A percentile compares a stretch with the other conserved stretches of the same genome.
These are phyloP conservation scores for Plasmodium blacklocki DNA, from an alignment of 169 alveolate genomes.

Conservation along the genomic window DNA sequence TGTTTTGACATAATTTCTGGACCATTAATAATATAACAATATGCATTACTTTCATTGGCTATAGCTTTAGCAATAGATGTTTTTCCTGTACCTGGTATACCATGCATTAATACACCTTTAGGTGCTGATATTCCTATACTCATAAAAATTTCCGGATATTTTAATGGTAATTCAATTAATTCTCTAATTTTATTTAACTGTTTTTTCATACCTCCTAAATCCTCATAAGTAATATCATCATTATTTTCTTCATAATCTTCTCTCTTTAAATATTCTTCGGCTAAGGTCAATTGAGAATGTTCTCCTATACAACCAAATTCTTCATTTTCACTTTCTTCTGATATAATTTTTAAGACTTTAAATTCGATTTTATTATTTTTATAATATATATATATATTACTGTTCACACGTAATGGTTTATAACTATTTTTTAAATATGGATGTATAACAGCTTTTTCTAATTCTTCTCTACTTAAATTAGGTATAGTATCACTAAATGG, in stretches of 20 bases:
- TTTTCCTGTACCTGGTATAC: constrained; percentile 91
- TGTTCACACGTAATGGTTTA: constrained; percentile 38
- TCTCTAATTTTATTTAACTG: constrained; percentile 87
- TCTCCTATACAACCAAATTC: constrained; percentile 59
- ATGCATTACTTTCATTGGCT: constrained; percentile 88
- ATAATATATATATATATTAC: constrained; percentile 29
- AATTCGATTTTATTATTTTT: constrained; percentile 79
- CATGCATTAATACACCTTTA: constrained; percentile 89
- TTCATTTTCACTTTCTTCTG: constrained; percentile 56
- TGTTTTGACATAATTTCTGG: constrained; percentile 88
- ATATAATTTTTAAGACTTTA: constrained; percentile 75
- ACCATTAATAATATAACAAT: constrained; percentile 83
- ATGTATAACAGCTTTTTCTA: constrained; percentile 28
- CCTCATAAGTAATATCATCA: constrained; percentile 86
- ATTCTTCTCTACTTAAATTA: constrained; percentile 17
- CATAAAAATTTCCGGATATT: constrained; percentile 86
- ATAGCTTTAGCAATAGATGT: constrained; percentile 89
- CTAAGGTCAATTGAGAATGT: constrained; percentile 74
- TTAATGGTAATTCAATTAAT: constrained; percentile 85
- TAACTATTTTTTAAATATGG: constrained; percentile 48
- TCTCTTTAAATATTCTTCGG: constrained; percentile 78
- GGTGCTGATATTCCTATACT: constrained; percentile 90
- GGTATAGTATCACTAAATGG: constrained; percentile 56
- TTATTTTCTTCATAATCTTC: constrained; percentile 81
- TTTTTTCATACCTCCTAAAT: constrained; percentile 85